Evolutionary conservation across 140 eudicot genomes (phyloP), one percentile per base, ranked within the genome.

Genomic region (Ambrosia hybrid): DNA sequence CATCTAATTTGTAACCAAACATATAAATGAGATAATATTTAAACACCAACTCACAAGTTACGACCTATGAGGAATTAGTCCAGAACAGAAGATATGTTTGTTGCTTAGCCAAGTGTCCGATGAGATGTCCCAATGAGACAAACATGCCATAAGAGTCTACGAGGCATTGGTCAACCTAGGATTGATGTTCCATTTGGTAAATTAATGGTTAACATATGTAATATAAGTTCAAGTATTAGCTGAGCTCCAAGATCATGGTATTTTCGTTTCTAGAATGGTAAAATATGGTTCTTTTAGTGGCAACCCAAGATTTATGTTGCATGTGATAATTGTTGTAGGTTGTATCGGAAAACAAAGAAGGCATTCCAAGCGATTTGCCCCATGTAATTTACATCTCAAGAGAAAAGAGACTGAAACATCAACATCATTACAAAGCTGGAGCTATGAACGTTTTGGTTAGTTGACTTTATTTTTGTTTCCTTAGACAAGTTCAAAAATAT

Each of bases 401-500:
- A 67, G 88, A 88, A 57, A 88, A 85, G 57, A 82, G 67, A 52
- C 85, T 87, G 15, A 80, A 85, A 70, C 82, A 80, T 70, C 83
- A 73, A 0, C 95, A 85, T 76, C 82, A 85, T 62, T 80, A 71
- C 83, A 88, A 88, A 88, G 91, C 88, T 57, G 91, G 95, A 26
- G 91, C 91, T 34, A 88, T 88, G 95, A 88, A 88, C 11, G 95
- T 73, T 81, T 75, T 88, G 80, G 91, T 88, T 62, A 71, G 68
- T 49, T 39, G 15, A 11, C n/a, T n/a, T 52, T 67, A 49, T 52
- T 6, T 63, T 16, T 3, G 38, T 33, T 73, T 72, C 34, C 43
- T 12, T 51, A 12, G 13, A 36, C 9, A 21, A 51, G 41, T 13
- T 6, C 11, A 12, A 33, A 34, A 3, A 51, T n/a, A 9, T 53